Conservation (phyloP, 2,329 filamentous ascomycete species). For the Pseudogymnoascus destructans region DNA sequence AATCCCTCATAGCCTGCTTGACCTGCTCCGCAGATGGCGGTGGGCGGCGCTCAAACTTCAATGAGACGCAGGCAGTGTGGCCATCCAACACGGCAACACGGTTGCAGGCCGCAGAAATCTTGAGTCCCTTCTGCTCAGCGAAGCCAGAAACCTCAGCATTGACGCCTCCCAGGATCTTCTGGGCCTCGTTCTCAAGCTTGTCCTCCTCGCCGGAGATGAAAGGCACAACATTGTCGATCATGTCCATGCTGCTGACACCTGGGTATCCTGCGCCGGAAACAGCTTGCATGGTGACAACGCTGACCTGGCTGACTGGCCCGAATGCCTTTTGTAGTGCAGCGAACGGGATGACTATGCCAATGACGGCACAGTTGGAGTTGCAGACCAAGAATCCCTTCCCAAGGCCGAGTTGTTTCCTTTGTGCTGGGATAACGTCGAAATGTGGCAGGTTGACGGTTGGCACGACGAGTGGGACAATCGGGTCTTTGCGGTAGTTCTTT, state of each 20-base stretch:
- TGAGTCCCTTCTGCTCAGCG: conserved; percentile 58
- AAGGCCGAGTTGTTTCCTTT: conserved; percentile 58
- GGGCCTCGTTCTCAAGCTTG: conserved; percentile 87
- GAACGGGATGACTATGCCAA: conserved; percentile 89
- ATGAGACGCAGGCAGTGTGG: conserved; percentile 85
- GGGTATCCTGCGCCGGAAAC: conserved; percentile 87
- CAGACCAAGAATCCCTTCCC: conserved; percentile 86
- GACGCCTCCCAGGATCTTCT: conserved; percentile 78
- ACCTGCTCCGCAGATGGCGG: conserved; percentile 64
- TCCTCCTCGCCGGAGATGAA: conserved; percentile 91
- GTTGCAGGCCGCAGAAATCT: conserved; percentile 79
- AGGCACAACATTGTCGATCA: conserved; percentile 90
- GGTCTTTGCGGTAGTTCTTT: conserved; percentile 89
- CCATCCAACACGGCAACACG: conserved; percentile 91
- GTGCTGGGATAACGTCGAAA: conserved; percentile 78
- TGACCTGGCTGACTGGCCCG: conserved; percentile 62
- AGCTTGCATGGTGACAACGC: conserved; percentile 87
- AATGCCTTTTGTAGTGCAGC: conserved; percentile 79
- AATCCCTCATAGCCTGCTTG: conserved; percentile 64
- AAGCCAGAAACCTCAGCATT: conserved; percentile 62
- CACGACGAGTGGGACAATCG: conserved; percentile 81
- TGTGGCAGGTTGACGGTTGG: conserved; percentile 89
- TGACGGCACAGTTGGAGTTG: conserved; percentile 97
- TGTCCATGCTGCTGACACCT: conserved; percentile 85
- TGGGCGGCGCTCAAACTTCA: conserved; percentile 66